These are phyloP conservation scores for Heritiera fomes DNA, from an alignment of 345 rosid species.

Conservation along the genomic window DNA sequence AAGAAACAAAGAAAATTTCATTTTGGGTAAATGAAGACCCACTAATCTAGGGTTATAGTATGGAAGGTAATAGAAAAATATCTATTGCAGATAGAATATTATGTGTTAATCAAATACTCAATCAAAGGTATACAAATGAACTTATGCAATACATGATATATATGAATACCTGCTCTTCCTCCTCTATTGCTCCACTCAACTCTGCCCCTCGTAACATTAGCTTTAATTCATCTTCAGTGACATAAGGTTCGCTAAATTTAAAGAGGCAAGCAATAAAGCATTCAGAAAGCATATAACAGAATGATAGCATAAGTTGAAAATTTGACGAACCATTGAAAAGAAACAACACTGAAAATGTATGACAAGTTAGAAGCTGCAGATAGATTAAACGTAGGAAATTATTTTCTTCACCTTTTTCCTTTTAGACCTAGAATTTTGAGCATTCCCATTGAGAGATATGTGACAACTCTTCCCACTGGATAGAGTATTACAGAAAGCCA, in stretches of 20 bases:
- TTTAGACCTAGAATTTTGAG: conserved; percentile 91
- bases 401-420: conserved; percentile 75
- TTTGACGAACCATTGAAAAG: conserved; percentile 6
- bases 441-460: conserved; percentile 95
- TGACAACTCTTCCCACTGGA: conserved; percentile 94
- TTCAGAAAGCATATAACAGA: conserved; percentile 21
- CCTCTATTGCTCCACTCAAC: conserved; percentile 98
- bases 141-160: neutral
- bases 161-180: conserved; percentile 86
- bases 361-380: neutral
- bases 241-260: conserved; percentile 74
- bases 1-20: neutral
- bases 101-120: conserved; percentile 1
- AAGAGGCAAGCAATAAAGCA: conserved; percentile 14
- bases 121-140: neutral
- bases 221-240: conserved; percentile 95
- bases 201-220: conserved; percentile 97
- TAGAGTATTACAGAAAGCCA: conserved; percentile 95
- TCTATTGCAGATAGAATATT: neutral
- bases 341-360: neutral
- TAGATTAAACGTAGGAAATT: conserved; percentile 9
- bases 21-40: neutral
- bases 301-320: neutral
- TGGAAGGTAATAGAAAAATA: neutral
- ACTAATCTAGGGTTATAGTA: neutral